phyloP scores from a whole-genome alignment of 1,139 yeast genomes.

The Nakaseomyces nivariensis region DNA sequence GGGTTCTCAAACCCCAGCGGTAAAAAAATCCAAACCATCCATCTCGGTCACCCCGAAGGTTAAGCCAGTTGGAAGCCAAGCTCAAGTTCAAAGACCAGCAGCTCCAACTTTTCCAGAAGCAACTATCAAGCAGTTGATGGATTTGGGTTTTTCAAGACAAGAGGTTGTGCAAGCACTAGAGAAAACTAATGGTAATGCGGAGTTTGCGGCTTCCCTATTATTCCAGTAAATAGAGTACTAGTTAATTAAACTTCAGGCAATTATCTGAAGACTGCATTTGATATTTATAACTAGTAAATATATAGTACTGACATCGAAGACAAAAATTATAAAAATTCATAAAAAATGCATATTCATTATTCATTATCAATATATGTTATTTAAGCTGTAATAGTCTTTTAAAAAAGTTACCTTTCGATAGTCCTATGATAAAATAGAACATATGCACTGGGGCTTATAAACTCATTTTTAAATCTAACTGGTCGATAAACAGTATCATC shows the following conservation, averaged over 20 bases:
- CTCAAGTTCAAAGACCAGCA: conserved; percentile 10
- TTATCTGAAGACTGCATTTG: no score
- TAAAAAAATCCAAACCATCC: not conserved
- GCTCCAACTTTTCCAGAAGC: conserved; percentile 33
- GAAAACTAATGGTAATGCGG: conserved; percentile 66
- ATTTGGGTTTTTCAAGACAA: conserved; percentile 58
- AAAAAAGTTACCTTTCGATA: not conserved
- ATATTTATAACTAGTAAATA: not conserved
- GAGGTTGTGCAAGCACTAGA: conserved; percentile 60
- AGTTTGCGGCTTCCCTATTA: conserved; percentile 71
- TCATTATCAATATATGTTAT: not conserved
- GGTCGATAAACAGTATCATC: conserved; percentile 28
- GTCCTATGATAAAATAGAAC: conserved; percentile 51
- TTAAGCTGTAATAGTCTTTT: no score
- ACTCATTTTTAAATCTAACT: conserved; percentile 21
- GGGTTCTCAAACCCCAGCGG: not conserved
- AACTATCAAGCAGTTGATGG: conserved; percentile 45
- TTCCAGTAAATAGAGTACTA: conserved; percentile 29
- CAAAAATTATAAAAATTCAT: no score
- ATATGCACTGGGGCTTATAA: conserved; percentile 48
- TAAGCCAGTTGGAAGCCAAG: conserved; percentile 16
- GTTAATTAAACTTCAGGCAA: no score
- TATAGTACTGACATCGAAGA: no score
- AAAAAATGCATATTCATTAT: not conserved
- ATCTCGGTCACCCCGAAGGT: conserved; percentile 15